Evolutionary conservation across 495 filamentous ascomycete genomes (phyloP).

Genomic region (Hypoxylon perforatum): DNA sequence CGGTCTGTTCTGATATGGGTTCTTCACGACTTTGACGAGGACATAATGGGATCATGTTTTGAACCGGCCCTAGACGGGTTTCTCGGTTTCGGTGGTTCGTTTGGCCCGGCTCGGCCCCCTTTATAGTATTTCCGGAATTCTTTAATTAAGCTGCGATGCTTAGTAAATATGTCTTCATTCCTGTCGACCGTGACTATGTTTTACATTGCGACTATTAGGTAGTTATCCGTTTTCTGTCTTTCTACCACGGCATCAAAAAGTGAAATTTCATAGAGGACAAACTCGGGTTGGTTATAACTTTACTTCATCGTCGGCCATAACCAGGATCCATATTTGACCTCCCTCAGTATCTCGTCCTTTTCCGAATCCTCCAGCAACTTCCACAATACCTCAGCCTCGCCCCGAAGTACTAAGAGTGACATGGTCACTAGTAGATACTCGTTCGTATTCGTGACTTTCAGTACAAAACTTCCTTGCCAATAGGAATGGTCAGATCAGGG

Average conservation of each 20-base stretch:
- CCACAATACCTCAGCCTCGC: constrained; percentile 67
- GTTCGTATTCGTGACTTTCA: constrained; percentile 60
- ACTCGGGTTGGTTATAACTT: too few species aligned
- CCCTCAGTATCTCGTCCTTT: constrained; percentile 58
- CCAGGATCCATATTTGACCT: constrained; percentile 8
- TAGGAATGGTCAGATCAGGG: constrained; percentile 36
- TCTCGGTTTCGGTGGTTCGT: not conserved
- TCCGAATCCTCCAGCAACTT: constrained; percentile 59
- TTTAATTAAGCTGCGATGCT: too few species aligned
- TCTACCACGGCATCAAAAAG: too few species aligned
- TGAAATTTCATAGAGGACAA: too few species aligned
- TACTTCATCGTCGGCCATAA: not conserved
- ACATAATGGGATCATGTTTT: constrained; percentile 1
- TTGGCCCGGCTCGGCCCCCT: too few species aligned
- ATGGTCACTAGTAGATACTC: constrained; percentile 68
- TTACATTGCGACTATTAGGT: too few species aligned
- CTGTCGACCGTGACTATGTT: too few species aligned
- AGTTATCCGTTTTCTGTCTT: too few species aligned
- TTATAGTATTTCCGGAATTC: too few species aligned
- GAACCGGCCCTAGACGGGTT: constrained; percentile 3
- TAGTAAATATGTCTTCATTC: too few species aligned
- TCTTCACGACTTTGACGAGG: not conserved
- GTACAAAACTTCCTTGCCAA: constrained; percentile 65
- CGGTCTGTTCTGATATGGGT: not conserved
- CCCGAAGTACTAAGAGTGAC: constrained; percentile 64